These are phyloP conservation scores for Apiotrichum brassicae DNA, from an alignment of 1,284 basidiomycete species.

Conservation along the genomic window DNA sequence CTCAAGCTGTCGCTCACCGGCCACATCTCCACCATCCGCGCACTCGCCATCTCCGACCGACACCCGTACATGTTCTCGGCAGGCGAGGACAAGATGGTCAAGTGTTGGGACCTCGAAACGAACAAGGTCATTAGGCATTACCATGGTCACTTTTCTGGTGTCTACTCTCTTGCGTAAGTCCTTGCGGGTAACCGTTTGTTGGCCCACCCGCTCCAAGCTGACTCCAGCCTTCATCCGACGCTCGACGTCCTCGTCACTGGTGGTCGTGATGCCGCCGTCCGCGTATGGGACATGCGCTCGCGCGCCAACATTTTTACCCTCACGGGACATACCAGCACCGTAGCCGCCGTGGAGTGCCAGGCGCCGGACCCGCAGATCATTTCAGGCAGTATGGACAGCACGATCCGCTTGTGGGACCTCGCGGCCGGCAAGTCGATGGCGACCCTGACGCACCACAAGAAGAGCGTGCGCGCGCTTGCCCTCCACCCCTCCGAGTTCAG, in stretches of 20 bases:
- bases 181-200: neutral
- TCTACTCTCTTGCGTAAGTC: slow-evolving; percentile 66
- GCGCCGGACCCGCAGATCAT: slow-evolving; percentile 96
- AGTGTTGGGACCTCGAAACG: slow-evolving; percentile 98
- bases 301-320: slow-evolving; percentile 93
- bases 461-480: slow-evolving; percentile 86
- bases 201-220: no score
- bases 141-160: slow-evolving; percentile 93
- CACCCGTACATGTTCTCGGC: slow-evolving; percentile 98
- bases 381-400: slow-evolving; percentile 96
- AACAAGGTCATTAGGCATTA: slow-evolving; percentile 99
- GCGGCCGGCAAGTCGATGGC: slow-evolving; percentile 94
- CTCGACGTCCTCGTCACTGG: slow-evolving; percentile 91
- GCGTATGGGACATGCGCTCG: slow-evolving; percentile 98
- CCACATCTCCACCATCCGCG: slow-evolving; percentile 94
- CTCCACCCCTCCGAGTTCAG: slow-evolving; percentile 94
- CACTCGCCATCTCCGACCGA: slow-evolving; percentile 80
- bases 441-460: slow-evolving; percentile 97
- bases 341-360: slow-evolving; percentile 90
- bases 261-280: slow-evolving; percentile 88
- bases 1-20: slow-evolving; percentile 92
- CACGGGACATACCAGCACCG: slow-evolving; percentile 85
- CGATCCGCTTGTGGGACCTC: slow-evolving; percentile 93
- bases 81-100: slow-evolving; percentile 99
- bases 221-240: slow-evolving; percentile 73